Conservation (phyloP, 495 filamentous ascomycete genomes). For the Penicillium paradoxum region DNA sequence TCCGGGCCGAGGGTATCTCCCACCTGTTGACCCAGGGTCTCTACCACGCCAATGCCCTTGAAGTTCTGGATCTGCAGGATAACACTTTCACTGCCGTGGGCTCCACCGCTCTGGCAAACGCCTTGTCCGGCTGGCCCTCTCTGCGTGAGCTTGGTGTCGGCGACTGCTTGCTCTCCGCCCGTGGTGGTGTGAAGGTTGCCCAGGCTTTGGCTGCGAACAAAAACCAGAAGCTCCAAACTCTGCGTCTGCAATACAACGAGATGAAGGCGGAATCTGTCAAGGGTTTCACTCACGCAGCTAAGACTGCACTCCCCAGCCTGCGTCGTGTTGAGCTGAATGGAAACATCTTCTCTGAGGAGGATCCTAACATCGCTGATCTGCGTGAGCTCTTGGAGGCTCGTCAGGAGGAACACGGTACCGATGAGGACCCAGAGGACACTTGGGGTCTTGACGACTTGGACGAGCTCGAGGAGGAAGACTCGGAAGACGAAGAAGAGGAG, state of each 20-base stretch:
- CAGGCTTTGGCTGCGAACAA: slow-evolving; percentile 66
- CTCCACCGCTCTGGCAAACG: slow-evolving; percentile 70
- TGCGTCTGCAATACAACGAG: slow-evolving; percentile 92
- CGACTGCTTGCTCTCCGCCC: slow-evolving; percentile 77
- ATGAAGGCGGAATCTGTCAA: slow-evolving; percentile 71
- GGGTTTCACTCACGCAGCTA: slow-evolving; percentile 59
- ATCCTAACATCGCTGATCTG: slow-evolving; percentile 53
- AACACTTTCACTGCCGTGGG: slow-evolving; percentile 90
- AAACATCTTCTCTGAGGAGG: slow-evolving; percentile 89
- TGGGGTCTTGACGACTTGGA: slow-evolving; percentile 85
- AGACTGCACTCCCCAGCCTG: slow-evolving; percentile 60
- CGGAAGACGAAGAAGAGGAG: slow-evolving; percentile 66
- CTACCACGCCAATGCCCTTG: slow-evolving; percentile 55
- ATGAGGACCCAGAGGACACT: slow-evolving; percentile 50
- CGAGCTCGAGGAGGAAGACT: slow-evolving; percentile 69
- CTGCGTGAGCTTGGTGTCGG: slow-evolving; percentile 82
- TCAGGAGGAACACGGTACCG: slow-evolving; percentile 53
- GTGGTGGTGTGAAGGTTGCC: slow-evolving; percentile 70
- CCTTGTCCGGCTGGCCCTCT: slow-evolving; percentile 66
- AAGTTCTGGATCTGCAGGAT: slow-evolving; percentile 86
- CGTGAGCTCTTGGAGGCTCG: slow-evolving; percentile 47
- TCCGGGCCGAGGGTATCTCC: slow-evolving; percentile 86
- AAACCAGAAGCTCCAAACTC: slow-evolving; percentile 69
- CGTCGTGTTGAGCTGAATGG: slow-evolving; percentile 90
- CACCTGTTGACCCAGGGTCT: slow-evolving; percentile 73